Conservation (phyloP, 371 early-diverging fungal species). For the Mucor piriformis region DNA sequence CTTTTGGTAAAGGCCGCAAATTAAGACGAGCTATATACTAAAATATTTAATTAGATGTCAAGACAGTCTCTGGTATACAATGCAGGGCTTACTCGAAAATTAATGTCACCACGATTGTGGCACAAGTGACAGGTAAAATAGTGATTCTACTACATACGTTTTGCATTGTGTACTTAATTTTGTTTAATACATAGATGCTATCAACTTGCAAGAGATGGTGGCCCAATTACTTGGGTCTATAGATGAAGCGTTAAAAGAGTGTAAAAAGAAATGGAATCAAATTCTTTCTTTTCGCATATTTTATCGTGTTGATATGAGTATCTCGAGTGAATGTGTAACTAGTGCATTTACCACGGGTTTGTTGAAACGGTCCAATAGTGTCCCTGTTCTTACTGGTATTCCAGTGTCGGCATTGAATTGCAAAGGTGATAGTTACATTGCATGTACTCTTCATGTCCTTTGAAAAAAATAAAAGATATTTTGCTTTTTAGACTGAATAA, state of each 20-base stretch:
- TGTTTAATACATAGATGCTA: not conserved
- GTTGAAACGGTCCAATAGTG: not conserved
- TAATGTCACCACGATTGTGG: slow-evolving; percentile 11
- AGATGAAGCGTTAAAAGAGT: slow-evolving; percentile 5
- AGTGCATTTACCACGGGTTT: not conserved
- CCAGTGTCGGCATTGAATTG: slow-evolving; percentile 17
- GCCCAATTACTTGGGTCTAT: not conserved
- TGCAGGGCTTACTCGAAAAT: not conserved
- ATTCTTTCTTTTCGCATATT: slow-evolving; percentile 16
- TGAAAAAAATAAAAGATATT: not conserved
- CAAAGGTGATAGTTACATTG: slow-evolving; percentile 6
- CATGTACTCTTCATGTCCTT: slow-evolving; percentile 18
- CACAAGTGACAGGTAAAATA: slow-evolving; percentile 4
- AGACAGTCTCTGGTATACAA: not conserved
- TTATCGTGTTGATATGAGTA: not conserved
- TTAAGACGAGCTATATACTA: no score
- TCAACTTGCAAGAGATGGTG: not conserved
- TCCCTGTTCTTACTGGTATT: slow-evolving; percentile 19
- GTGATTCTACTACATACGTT: not conserved
- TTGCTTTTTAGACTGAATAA: no score
- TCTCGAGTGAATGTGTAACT: not conserved
- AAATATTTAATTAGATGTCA: not conserved
- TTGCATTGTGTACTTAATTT: not conserved
- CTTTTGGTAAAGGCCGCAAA: no score
- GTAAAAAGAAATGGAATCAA: slow-evolving; percentile 12